Evolutionary conservation across 805 yeast species (phyloP), one percentile per base, ranked within the genome.

Genomic region (Yarrowia keelungensis): DNA sequence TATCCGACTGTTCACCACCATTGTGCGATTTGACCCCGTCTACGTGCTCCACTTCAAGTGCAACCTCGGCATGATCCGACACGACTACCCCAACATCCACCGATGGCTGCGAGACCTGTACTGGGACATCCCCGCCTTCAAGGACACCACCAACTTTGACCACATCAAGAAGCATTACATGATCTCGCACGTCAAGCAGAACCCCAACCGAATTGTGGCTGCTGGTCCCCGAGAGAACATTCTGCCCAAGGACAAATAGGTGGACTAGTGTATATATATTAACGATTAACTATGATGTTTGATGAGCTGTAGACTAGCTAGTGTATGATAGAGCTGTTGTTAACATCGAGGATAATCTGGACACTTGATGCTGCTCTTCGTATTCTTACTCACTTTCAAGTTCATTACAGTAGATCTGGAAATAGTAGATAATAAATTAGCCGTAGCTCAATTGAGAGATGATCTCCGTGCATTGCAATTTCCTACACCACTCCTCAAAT

Each of bases 21-120:
- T 94, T 70, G 83, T 92, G 53, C 86, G 99, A 74, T 94, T 94
- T 75, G 98, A 94, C 77, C 90, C 96, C 0, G 97, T 92, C 26
- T 94, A 94, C 76, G 94, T 89, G 67, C 97, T 93, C 79, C 98
- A 94, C 78, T 95, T 94, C 86, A 95, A 94, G 80, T 91, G 97
- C 78, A 94, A 94, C 78, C 78, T 92, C 71, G 88, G 88, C 59
- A 89, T 88, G 82, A 90, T 94, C 74, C 86, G 97, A 76, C 77
- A 75, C 51, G 90, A 91, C 71, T 94, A 86, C 77, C 98, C 98
- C 26, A 79, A 82, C 73, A 78, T 93, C 67, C 89, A 92, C 79
- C 81, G 86, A 70, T 94, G 97, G 97, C 78, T 93, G 73, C 83
- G 89, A 73, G 86, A 89, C 72, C 83, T 95, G 74, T 95, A 93